Conservation (phyloP, 495 filamentous ascomycete species). For the Pyrenula aspistea region DNA sequence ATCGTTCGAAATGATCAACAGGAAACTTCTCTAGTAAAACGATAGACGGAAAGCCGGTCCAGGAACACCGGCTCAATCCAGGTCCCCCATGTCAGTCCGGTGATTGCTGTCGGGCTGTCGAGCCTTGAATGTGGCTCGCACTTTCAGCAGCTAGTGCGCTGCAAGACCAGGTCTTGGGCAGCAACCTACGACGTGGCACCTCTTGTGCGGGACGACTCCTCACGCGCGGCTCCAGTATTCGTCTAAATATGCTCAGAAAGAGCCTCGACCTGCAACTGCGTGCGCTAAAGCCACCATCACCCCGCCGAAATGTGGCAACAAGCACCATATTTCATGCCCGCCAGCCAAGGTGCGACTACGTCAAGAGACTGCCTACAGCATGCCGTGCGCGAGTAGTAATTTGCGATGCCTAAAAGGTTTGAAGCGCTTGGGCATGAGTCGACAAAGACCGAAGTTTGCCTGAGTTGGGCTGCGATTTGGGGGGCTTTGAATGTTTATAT, state of each 20-base stretch:
- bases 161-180: not conserved
- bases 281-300: not conserved
- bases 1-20: slow-evolving; percentile 14
- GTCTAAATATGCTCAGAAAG: not conserved
- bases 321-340: too few species aligned
- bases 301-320: too few species aligned
- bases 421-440: not conserved
- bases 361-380: too few species aligned
- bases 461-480: not conserved
- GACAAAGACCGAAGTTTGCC: not conserved
- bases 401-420: not conserved
- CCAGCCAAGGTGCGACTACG: too few species aligned
- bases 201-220: not conserved
- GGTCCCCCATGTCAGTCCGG: too few species aligned
- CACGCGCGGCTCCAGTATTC: not conserved
- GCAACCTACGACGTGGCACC: not conserved
- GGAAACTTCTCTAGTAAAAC: too few species aligned
- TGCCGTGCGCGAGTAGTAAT: not conserved
- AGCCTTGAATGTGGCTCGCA: too few species aligned
- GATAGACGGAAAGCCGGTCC: too few species aligned
- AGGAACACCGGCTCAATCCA: too few species aligned
- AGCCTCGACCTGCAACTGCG: not conserved
- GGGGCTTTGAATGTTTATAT: not conserved
- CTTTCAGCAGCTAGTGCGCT: not conserved
- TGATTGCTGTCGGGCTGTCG: too few species aligned